Conservation (phyloP, 1,284 basidiomycete genomes). For the Flammula alnicola region DNA sequence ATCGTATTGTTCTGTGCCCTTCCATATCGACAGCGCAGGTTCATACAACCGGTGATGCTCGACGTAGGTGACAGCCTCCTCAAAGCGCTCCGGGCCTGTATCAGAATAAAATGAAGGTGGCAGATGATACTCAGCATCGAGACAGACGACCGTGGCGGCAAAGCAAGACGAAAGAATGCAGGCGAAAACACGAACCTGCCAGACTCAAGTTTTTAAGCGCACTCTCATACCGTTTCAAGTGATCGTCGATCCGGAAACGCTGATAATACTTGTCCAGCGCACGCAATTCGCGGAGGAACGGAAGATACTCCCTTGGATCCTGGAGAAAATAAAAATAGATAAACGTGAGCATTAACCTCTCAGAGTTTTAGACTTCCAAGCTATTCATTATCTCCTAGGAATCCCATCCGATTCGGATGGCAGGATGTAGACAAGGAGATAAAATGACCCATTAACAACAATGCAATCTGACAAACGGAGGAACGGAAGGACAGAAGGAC, state of each 20-base stretch:
- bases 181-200: slow-evolving; percentile 58
- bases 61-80: slow-evolving; percentile 82
- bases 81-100: slow-evolving; percentile 66
- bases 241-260: slow-evolving; percentile 91
- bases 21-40: slow-evolving; percentile 77
- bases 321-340: slow-evolving; percentile 35
- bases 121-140: not conserved
- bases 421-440: too few relatives aligned
- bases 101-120: slow-evolving; percentile 1
- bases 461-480: slow-evolving; percentile 2
- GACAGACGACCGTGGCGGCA: too few relatives aligned
- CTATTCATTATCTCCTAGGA: too few relatives aligned
- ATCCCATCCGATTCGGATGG: not conserved
- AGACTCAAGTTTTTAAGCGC: slow-evolving; percentile 80
- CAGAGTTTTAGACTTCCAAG: too few relatives aligned
- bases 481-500: not conserved
- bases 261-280: slow-evolving; percentile 85
- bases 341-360: not conserved
- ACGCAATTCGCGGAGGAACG: slow-evolving; percentile 91
- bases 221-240: slow-evolving; percentile 78
- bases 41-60: slow-evolving; percentile 82
- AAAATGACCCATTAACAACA: not conserved
- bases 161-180: too few relatives aligned
- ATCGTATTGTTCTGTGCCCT: slow-evolving; percentile 61
- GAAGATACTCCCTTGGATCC: slow-evolving; percentile 98